phyloP scores from a whole-genome alignment of 176 grass and related monocot genomes.

The Lolium rigidum region DNA sequence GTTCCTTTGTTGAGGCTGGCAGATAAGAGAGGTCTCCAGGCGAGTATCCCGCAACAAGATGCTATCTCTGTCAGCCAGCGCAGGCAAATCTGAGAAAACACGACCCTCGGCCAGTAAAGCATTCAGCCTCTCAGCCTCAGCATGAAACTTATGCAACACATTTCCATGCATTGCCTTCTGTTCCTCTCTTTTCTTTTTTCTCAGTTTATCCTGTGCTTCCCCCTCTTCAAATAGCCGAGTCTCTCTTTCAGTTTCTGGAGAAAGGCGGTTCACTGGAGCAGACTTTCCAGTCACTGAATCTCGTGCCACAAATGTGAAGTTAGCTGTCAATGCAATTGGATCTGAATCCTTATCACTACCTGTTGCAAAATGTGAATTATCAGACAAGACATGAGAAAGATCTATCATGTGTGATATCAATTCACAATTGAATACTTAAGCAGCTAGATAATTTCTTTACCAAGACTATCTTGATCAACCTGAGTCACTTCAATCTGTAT shows the following conservation, averaged over 20 bases:
- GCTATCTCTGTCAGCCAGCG: slow-evolving; percentile 84
- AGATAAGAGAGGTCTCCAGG: slow-evolving; percentile 82
- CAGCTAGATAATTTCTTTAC: neutral
- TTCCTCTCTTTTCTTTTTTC: slow-evolving; percentile 86
- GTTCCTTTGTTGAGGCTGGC: slow-evolving; percentile 94
- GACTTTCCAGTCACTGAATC: slow-evolving; percentile 88
- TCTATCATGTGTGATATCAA: neutral
- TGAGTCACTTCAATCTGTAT: slow-evolving; percentile 98
- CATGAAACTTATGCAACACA: slow-evolving; percentile 52
- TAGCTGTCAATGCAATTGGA: slow-evolving; percentile 69
- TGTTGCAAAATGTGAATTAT: slow-evolving; percentile 40
- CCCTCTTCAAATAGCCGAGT: slow-evolving; percentile 62
- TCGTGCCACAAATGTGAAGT: slow-evolving; percentile 88
- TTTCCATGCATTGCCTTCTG: slow-evolving; percentile 58
- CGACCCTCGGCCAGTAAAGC: slow-evolving; percentile 72
- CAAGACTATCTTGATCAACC: slow-evolving; percentile 56
- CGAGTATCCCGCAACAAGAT: slow-evolving; percentile 76
- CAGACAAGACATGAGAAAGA: slow-evolving; percentile 30
- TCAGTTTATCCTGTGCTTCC: slow-evolving; percentile 76
- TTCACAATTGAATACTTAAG: slow-evolving; percentile 6
- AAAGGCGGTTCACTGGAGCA: slow-evolving; percentile 86
- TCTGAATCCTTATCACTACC: slow-evolving; percentile 56
- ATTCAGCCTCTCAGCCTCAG: slow-evolving; percentile 61
- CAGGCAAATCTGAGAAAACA: slow-evolving; percentile 94
- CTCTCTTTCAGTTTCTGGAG: slow-evolving; percentile 83